Evolutionary conservation across 2,329 filamentous ascomycete species (phyloP).

Genomic region (Colletotrichum sp.): DNA sequence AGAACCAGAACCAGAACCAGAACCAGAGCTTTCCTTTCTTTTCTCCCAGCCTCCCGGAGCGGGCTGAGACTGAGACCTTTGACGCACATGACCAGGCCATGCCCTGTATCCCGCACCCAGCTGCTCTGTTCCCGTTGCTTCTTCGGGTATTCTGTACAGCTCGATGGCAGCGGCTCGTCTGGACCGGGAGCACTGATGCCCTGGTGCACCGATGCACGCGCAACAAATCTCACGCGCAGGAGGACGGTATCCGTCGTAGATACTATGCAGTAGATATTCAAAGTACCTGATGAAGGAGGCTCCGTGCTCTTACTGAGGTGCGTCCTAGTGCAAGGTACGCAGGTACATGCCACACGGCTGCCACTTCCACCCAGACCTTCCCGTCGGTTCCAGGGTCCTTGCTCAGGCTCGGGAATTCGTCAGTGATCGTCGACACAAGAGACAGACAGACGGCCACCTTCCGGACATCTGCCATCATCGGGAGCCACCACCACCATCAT

Average conservation of each 20-base stretch:
- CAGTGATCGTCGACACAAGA: slow-evolving; percentile 14
- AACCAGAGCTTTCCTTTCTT: neutral
- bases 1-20: no score
- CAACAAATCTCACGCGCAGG: neutral
- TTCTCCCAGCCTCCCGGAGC: neutral
- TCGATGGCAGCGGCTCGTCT: neutral
- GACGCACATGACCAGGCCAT: neutral
- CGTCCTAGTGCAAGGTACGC: neutral
- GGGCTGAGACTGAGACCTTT: slow-evolving; percentile 1
- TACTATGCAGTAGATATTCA: neutral
- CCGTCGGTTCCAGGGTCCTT: neutral
- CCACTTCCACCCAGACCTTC: neutral
- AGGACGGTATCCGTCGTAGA: neutral
- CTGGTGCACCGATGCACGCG: neutral
- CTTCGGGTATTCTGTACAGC: neutral
- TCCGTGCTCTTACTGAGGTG: neutral
- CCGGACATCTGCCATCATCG: slow-evolving; percentile 1
- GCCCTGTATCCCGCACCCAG: neutral
- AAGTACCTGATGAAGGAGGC: neutral
- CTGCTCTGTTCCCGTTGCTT: slow-evolving; percentile 7
- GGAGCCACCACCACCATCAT: neutral
- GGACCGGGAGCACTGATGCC: neutral
- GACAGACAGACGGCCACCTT: slow-evolving; percentile 7
- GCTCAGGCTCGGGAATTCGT: neutral
- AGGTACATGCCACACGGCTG: neutral